phyloP scores from a whole-genome alignment of 768 basidiomycete species.

The Pisolithus albus region DNA sequence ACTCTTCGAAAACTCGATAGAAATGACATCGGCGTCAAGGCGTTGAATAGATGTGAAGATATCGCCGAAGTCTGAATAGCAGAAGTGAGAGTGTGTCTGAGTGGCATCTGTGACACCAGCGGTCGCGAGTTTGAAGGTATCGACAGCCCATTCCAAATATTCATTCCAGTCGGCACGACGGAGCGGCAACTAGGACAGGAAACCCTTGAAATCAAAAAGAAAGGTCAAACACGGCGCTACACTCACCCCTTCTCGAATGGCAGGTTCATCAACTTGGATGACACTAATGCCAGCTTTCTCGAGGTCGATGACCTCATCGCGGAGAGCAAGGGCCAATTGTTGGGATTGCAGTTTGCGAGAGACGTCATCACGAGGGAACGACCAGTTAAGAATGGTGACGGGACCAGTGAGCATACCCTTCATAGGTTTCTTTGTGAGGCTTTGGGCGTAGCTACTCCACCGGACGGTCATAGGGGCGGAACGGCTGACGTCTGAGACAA shows the following conservation, averaged over 20 bases:
- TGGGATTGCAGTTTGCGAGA: constrained; percentile 95
- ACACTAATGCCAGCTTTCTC: constrained; percentile 95
- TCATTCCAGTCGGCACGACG: constrained; percentile 93
- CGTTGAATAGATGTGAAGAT: constrained; percentile 97
- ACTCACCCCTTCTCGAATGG: constrained; percentile 95
- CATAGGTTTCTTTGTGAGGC: constrained; percentile 88
- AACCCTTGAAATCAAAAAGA: constrained; percentile 7
- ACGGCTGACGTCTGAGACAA: constrained; percentile 96
- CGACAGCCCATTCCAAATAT: constrained; percentile 97
- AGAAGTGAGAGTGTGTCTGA: constrained; percentile 99
- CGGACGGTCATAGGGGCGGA: constrained; percentile 89
- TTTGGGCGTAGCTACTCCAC: constrained; percentile 97
- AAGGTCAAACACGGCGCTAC: neutral
- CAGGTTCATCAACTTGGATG: constrained; percentile 99
- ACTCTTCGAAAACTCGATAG: constrained; percentile 96
- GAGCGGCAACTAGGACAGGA: constrained; percentile 67
- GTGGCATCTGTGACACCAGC: constrained; percentile 91
- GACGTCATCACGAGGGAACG: constrained; percentile 99
- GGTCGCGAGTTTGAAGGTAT: constrained; percentile 97
- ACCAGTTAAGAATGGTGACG: constrained; percentile 99
- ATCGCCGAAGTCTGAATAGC: constrained; percentile 97
- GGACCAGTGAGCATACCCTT: constrained; percentile 99
- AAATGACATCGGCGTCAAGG: constrained; percentile 98
- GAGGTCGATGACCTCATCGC: constrained; percentile 96
- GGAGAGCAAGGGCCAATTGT: constrained; percentile 95